A percentile compares a stretch with the other conserved stretches of the same genome.
phyloP scores from a whole-genome alignment of 2,329 filamentous ascomycete genomes.

The Aspergillus niger region DNA sequence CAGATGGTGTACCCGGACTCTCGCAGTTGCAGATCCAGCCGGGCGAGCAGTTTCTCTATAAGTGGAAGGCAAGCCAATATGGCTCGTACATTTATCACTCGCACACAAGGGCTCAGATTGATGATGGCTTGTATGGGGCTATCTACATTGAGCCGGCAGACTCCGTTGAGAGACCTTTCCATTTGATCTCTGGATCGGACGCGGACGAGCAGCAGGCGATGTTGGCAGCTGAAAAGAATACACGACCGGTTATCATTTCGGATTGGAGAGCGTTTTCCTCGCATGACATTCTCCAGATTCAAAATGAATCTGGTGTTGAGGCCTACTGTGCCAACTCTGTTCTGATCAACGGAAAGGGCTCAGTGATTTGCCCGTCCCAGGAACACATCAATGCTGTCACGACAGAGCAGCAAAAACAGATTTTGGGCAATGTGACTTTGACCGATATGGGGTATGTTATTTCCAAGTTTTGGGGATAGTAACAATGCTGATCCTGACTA shows the following conservation, averaged over 20 bases:
- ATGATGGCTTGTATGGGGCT: constrained; percentile 62
- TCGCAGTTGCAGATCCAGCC: constrained; percentile 56
- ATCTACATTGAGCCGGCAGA: constrained; percentile 50
- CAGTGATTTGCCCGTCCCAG: constrained; percentile 27
- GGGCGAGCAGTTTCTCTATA: constrained; percentile 53
- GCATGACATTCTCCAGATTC: constrained; percentile 40
- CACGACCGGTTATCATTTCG: constrained; percentile 54
- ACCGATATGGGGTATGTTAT: constrained; percentile 32
- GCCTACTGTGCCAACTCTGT: constrained; percentile 62
- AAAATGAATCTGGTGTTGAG: constrained; percentile 37
- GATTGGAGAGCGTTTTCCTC: constrained; percentile 62
- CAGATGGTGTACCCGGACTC: constrained; percentile 62
- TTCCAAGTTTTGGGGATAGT: background rate
- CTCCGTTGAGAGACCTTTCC: constrained; percentile 30
- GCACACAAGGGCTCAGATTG: constrained; percentile 57
- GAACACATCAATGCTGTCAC: constrained; percentile 37
- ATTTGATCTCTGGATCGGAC: constrained; percentile 31
- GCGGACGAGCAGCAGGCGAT: constrained; percentile 46
- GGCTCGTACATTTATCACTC: constrained; percentile 66
- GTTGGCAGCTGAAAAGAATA: constrained; percentile 50
- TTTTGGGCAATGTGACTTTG: constrained; percentile 25
- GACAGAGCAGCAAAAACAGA: constrained; percentile 17
- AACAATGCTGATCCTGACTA: constrained; percentile 11
- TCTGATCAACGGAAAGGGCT: constrained; percentile 61
- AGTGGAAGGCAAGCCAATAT: constrained; percentile 58